phyloP scores from a whole-genome alignment of 257 asterid species.

The Plantago ovata region DNA sequence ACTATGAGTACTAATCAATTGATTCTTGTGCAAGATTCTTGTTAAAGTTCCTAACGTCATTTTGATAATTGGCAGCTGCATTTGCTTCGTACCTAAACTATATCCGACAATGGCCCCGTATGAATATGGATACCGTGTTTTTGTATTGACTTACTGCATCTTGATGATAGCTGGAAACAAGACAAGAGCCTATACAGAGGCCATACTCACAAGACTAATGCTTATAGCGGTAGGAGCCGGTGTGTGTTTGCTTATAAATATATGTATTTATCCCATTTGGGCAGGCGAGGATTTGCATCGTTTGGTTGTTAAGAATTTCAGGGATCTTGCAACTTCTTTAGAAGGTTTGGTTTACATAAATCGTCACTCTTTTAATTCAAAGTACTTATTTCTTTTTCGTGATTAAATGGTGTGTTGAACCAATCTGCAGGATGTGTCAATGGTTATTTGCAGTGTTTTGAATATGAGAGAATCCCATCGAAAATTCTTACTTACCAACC shows the following conservation, averaged over 20 bases:
- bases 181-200: conserved; percentile 19
- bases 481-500: conserved; percentile 28
- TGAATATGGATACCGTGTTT: conserved; percentile 48
- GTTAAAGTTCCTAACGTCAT: neutral
- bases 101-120: conserved; percentile 47
- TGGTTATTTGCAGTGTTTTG: conserved; percentile 34
- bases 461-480: conserved; percentile 35
- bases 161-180: conserved; percentile 46
- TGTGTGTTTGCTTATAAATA: conserved; percentile 34
- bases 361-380: neutral
- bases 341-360: conserved; percentile 28
- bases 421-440: conserved; percentile 32
- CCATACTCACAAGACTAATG: conserved; percentile 31
- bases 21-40: neutral
- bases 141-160: conserved; percentile 47
- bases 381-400: neutral
- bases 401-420: neutral
- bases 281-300: conserved; percentile 49
- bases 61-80: conserved; percentile 21
- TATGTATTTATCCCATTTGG: conserved; percentile 44
- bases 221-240: conserved; percentile 47
- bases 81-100: conserved; percentile 35
- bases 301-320: conserved; percentile 40
- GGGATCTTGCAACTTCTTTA: conserved; percentile 39
- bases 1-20: too few species aligned